These are phyloP conservation scores for Hyaloscypha hepaticicola DNA, from an alignment of 495 filamentous ascomycete genomes.

Conservation along the genomic window DNA sequence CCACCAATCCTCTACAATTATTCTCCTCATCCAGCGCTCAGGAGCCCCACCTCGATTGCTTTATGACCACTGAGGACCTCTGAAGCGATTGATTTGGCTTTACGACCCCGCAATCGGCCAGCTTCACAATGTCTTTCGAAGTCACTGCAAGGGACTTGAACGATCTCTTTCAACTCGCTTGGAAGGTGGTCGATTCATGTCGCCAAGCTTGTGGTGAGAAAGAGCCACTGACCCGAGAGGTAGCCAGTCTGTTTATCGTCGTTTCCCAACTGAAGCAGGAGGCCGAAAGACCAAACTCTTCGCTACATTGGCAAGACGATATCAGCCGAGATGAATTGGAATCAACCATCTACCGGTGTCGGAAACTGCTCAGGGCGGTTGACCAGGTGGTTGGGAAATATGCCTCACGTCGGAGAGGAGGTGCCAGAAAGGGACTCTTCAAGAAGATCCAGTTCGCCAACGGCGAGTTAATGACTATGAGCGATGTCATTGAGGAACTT, in stretches of 20 bases:
- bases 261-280: constrained; percentile 21
- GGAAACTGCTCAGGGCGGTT: constrained; percentile 3
- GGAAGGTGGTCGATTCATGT: constrained; percentile 14
- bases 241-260: constrained; percentile 18
- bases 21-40: neutral
- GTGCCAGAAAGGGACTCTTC: neutral
- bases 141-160: neutral
- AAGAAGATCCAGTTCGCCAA: neutral
- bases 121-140: neutral
- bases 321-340: constrained; percentile 8
- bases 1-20: neutral
- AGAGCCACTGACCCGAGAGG: constrained; percentile 28
- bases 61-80: neutral
- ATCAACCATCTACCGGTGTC: constrained; percentile 7
- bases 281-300: constrained; percentile 11
- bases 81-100: neutral
- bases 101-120: neutral
- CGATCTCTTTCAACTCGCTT: constrained; percentile 14
- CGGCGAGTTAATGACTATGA: neutral
- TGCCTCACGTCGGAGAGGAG: neutral
- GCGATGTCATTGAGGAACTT: neutral
- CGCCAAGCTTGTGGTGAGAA: constrained; percentile 27
- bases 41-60: neutral
- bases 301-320: constrained; percentile 5
- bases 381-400: constrained; percentile 11